Conservation (phyloP, 495 filamentous ascomycete species). For the Zalerion maritima region DNA sequence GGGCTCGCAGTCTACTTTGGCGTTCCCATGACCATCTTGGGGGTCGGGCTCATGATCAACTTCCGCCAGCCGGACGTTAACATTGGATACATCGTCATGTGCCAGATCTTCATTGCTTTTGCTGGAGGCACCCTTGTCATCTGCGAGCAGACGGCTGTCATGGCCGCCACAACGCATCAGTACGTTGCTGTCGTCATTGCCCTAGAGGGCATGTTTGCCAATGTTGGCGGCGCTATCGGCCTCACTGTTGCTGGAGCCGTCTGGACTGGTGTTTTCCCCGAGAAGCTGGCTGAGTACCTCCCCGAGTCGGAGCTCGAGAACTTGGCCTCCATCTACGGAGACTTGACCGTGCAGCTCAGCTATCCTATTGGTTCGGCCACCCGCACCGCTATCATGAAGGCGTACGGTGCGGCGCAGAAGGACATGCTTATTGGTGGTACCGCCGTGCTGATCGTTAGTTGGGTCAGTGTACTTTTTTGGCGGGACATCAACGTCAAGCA, state of each 20-base stretch:
- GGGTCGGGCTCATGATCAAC: slow-evolving; percentile 59
- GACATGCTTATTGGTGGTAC: slow-evolving; percentile 41
- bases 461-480: slow-evolving; percentile 33
- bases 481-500: slow-evolving; percentile 42
- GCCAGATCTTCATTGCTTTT: slow-evolving; percentile 67
- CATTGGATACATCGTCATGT: slow-evolving; percentile 60
- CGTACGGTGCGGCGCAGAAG: slow-evolving; percentile 42
- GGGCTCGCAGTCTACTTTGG: slow-evolving; percentile 37
- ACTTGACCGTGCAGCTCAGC: slow-evolving; percentile 32
- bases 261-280: slow-evolving; percentile 47
- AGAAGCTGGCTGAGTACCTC: slow-evolving; percentile 36
- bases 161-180: slow-evolving; percentile 50
- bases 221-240: slow-evolving; percentile 52
- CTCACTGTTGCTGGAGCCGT: slow-evolving; percentile 46
- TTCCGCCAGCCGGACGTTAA: slow-evolving; percentile 42
- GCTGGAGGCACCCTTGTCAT: slow-evolving; percentile 45
- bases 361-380: slow-evolving; percentile 36
- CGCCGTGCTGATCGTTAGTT: slow-evolving; percentile 31
- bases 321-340: slow-evolving; percentile 35
- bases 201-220: slow-evolving; percentile 43
- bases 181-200: slow-evolving; percentile 53
- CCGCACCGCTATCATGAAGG: slow-evolving; percentile 36
- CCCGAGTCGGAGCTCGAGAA: slow-evolving; percentile 37
- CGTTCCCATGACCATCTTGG: slow-evolving; percentile 47
- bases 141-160: slow-evolving; percentile 49